Percentiles rank a stretch among this genome's conserved stretches.
These are phyloP conservation scores for Diutina neorugosa DNA, from an alignment of 1,139 yeast species.

Conservation along the genomic window DNA sequence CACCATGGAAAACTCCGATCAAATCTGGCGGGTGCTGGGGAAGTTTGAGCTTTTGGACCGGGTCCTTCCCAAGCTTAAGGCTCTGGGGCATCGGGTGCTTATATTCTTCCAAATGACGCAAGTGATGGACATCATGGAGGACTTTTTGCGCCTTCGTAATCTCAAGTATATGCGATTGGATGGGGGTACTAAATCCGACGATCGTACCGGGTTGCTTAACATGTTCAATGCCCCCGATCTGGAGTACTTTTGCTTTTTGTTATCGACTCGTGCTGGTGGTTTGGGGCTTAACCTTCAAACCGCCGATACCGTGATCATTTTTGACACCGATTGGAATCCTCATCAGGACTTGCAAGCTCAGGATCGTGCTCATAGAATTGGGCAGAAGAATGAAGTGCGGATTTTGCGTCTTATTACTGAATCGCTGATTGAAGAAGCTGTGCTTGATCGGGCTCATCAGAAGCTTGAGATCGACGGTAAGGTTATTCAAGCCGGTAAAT, in stretches of 20 bases:
- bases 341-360: conserved; percentile 89
- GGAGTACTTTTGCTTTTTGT: conserved; percentile 63
- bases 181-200: conserved; percentile 77
- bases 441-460: conserved; percentile 70
- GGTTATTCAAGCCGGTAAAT: conserved; percentile 82
- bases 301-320: conserved; percentile 79
- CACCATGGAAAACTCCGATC: conserved; percentile 49
- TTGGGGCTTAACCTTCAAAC: conserved; percentile 76
- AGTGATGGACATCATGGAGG: conserved; percentile 85
- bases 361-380: conserved; percentile 85
- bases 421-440: conserved; percentile 75
- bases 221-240: conserved; percentile 62
- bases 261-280: conserved; percentile 87
- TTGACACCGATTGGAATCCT: conserved; percentile 88
- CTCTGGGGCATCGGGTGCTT: conserved; percentile 67
- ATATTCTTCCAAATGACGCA: conserved; percentile 85
- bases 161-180: conserved; percentile 69
- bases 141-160: conserved; percentile 50
- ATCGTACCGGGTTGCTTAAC: conserved; percentile 59
- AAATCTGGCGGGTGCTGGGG: conserved; percentile 68
- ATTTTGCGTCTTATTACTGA: conserved; percentile 70
- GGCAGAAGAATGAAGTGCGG: conserved; percentile 78
- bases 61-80: conserved; percentile 62
- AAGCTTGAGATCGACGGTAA: conserved; percentile 80
- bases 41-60: conserved; percentile 70